Conservation (phyloP, 2,329 filamentous ascomycete species). For the Xylariaceae sp. region DNA sequence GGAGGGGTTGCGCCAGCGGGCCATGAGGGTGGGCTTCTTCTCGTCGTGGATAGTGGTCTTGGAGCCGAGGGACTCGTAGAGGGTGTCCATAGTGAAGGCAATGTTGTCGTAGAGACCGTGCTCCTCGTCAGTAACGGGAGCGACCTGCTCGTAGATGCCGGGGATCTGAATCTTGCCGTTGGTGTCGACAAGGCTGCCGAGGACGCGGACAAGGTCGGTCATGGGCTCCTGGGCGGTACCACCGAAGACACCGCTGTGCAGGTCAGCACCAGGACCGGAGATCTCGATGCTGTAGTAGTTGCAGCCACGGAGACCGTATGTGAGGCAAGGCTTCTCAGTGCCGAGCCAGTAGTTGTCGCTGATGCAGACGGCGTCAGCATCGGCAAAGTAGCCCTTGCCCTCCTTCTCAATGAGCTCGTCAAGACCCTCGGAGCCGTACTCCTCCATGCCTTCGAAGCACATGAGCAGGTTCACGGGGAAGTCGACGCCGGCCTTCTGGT, state of each 20-base stretch:
- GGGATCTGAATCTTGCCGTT: conserved; percentile 90
- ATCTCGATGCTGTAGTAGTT: conserved; percentile 96
- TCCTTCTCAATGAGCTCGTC: conserved; percentile 92
- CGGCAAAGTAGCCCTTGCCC: conserved; percentile 90
- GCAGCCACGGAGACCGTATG: conserved; percentile 92
- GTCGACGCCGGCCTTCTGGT: conserved; percentile 89
- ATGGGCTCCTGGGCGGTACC: conserved; percentile 97
- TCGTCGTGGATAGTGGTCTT: conserved; percentile 80
- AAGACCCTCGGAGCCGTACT: conserved; percentile 93
- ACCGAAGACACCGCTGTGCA: conserved; percentile 96
- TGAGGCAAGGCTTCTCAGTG: conserved; percentile 96
- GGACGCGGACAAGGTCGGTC: conserved; percentile 83
- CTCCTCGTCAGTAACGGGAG: conserved; percentile 80
- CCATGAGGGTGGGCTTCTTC: conserved; percentile 92
- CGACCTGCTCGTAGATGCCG: conserved; percentile 91
- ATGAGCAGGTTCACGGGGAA: conserved; percentile 97
- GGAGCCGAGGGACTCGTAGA: conserved; percentile 87
- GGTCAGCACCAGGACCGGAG: conserved; percentile 83
- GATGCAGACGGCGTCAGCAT: conserved; percentile 94
- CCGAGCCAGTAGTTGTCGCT: conserved; percentile 99
- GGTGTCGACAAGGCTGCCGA: conserved; percentile 80
- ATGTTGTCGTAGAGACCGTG: conserved; percentile 83
- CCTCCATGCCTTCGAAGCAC: conserved; percentile 99
- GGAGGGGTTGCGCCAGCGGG: conserved; percentile 90
- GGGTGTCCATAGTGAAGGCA: conserved; percentile 91